A percentile compares a stretch with the other conserved stretches of the same genome.
Evolutionary conservation across 73 alveolate genomes (phyloP).

Genomic region (Paraurostyla sp.): DNA sequence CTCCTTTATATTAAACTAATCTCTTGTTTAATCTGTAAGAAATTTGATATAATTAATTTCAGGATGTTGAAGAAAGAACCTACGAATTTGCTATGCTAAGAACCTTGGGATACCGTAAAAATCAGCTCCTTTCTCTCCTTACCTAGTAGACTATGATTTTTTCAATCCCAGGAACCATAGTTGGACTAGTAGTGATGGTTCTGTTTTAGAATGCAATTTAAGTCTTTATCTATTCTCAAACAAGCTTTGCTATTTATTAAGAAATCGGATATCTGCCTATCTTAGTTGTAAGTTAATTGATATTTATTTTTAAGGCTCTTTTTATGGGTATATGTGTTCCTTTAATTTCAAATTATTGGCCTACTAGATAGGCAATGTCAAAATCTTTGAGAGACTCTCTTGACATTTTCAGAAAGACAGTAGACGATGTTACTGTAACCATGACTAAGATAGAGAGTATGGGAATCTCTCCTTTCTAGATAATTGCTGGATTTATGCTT

Average conservation of each 20-base stretch:
- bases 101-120: constrained; percentile 70
- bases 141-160: constrained; percentile 68
- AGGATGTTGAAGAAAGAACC: constrained; percentile 76
- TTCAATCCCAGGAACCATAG: constrained; percentile 77
- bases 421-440: constrained; percentile 72
- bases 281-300: constrained; percentile 35
- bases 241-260: constrained; percentile 66
- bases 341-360: not conserved
- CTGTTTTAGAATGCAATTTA: not conserved
- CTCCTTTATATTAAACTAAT: constrained; percentile 64
- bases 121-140: constrained; percentile 52
- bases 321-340: constrained; percentile 33
- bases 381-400: constrained; percentile 46
- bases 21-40: constrained; percentile 69
- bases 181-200: constrained; percentile 68
- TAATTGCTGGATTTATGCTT: constrained; percentile 67
- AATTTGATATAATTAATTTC: not conserved
- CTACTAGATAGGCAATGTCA: constrained; percentile 42
- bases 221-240: constrained; percentile 52
- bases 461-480: constrained; percentile 74
- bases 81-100: constrained; percentile 83
- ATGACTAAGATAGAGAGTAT: constrained; percentile 77
- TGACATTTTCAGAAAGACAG: constrained; percentile 40
- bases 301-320: constrained; percentile 7
- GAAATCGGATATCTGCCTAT: constrained; percentile 67